Evolutionary conservation across 1,284 basidiomycete genomes (phyloP).

Genomic region (Trichosporon sp.): DNA sequence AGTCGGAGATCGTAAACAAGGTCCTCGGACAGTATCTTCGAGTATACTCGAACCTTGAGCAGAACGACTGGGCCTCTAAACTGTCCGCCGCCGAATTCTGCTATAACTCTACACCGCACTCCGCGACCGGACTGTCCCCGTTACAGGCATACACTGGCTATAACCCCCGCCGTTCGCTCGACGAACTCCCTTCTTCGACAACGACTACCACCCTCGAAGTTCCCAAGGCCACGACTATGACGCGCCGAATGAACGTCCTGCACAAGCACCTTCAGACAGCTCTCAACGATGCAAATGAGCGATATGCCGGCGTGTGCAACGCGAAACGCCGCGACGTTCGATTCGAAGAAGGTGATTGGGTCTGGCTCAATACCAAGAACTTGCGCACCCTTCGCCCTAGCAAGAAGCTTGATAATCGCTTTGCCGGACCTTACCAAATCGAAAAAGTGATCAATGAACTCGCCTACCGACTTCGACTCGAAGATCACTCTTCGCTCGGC

Average conservation of each 20-base stretch:
- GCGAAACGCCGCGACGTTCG: too few species aligned
- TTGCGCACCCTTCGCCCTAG: too few species aligned
- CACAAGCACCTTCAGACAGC: neutral
- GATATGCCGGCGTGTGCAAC: too few species aligned
- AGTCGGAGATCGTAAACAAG: conserved; percentile 51
- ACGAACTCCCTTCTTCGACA: conserved; percentile 8
- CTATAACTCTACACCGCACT: conserved; percentile 49
- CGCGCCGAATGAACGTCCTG: neutral
- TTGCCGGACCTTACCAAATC: too few species aligned
- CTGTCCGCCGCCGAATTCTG: conserved; percentile 51
- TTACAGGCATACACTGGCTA: neutral
- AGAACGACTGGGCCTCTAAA: conserved; percentile 51
- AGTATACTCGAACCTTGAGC: conserved; percentile 40
- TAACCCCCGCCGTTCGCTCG: too few species aligned
- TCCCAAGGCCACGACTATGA: neutral
- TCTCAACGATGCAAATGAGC: too few species aligned
- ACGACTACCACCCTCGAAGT: conserved; percentile 3
- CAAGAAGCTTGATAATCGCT: too few species aligned
- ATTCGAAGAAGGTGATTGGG: too few species aligned
- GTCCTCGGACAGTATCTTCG: conserved; percentile 48
- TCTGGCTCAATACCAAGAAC: too few species aligned
- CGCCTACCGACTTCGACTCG: too few species aligned
- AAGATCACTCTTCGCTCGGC: too few species aligned
- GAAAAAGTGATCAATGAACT: too few species aligned
- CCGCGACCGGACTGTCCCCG: conserved; percentile 21